phyloP scores from a whole-genome alignment of 2,329 filamentous ascomycete genomes.

The Fusarium sp. region DNA sequence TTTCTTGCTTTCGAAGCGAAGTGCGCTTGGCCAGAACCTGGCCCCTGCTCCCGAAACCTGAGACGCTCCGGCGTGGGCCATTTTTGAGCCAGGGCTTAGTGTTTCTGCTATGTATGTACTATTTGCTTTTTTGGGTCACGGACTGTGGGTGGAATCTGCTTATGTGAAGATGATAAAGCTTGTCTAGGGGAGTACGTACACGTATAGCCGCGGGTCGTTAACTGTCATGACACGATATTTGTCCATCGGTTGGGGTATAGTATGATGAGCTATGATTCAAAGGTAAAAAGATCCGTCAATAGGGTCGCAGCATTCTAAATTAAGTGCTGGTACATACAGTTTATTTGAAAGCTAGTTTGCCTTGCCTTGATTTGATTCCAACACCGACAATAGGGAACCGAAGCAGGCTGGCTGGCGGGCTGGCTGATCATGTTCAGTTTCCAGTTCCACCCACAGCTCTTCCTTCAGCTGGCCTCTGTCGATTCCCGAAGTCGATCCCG shows the following conservation, averaged over 20 bases:
- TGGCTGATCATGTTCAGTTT: slow-evolving; percentile 25
- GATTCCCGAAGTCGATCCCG: slow-evolving; percentile 45
- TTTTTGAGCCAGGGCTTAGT: slow-evolving; percentile 34
- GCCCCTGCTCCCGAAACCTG: slow-evolving; percentile 46
- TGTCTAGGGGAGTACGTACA: slow-evolving; percentile 16
- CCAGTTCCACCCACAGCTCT: slow-evolving; percentile 12
- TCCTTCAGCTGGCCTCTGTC: slow-evolving; percentile 37
- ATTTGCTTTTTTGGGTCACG: slow-evolving; percentile 36
- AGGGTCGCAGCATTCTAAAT: slow-evolving; percentile 17
- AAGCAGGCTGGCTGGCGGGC: neutral
- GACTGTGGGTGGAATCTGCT: slow-evolving; percentile 26
- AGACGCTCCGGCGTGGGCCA: slow-evolving; percentile 46
- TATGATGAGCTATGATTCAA: slow-evolving; percentile 16
- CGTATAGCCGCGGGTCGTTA: neutral
- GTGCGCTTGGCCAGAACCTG: slow-evolving; percentile 21
- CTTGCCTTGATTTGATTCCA: slow-evolving; percentile 2
- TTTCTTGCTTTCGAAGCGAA: slow-evolving; percentile 33
- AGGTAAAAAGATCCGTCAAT: slow-evolving; percentile 36
- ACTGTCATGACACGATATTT: slow-evolving; percentile 12
- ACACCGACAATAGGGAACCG: slow-evolving; percentile 29
- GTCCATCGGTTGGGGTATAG: slow-evolving; percentile 11
- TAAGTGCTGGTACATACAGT: slow-evolving; percentile 17
- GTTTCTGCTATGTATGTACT: slow-evolving; percentile 14
- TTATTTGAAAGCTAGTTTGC: slow-evolving; percentile 3
- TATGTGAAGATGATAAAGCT: slow-evolving; percentile 44